A percentile compares a stretch with the other conserved stretches of the same genome.
Conservation (phyloP, 2,329 filamentous ascomycete genomes). For the Ustilaginoidea virens region DNA sequence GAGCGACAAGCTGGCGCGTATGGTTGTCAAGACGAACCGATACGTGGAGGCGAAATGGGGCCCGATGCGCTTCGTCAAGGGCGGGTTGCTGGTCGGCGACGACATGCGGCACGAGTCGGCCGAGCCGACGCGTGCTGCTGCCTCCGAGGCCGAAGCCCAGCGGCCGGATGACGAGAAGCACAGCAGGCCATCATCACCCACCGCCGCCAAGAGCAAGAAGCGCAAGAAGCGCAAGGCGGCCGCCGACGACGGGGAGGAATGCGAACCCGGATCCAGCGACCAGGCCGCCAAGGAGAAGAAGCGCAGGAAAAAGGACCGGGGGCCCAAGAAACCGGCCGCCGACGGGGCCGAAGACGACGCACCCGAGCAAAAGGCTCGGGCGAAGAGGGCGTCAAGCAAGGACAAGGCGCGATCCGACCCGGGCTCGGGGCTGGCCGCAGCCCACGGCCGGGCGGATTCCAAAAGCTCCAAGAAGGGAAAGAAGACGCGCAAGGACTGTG, state of each 20-base stretch:
- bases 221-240: conserved; percentile 34
- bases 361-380: conserved; percentile 15
- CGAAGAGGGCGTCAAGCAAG: conserved; percentile 23
- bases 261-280: conserved; percentile 3
- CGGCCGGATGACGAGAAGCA: no score
- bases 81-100: conserved; percentile 53
- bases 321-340: conserved; percentile 13
- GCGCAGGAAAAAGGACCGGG: conserved; percentile 20
- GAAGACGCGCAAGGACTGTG: conserved; percentile 33
- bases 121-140: no score
- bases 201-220: conserved; percentile 28
- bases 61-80: conserved; percentile 70
- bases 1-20: conserved; percentile 50
- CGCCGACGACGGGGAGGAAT: conserved; percentile 19
- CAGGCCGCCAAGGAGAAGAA: conserved; percentile 20
- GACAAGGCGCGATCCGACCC: conserved; percentile 8
- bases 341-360: conserved; percentile 8
- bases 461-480: conserved; percentile 27
- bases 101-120: conserved; percentile 20
- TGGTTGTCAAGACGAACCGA: conserved; percentile 54
- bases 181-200: no score
- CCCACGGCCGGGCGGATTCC: conserved; percentile 8
- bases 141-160: no score
- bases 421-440: conserved; percentile 8
- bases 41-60: conserved; percentile 68